A percentile compares a stretch with the other conserved stretches of the same genome.
Conservation (phyloP, 306 rosid genomes). For the Vigna radiata region DNA sequence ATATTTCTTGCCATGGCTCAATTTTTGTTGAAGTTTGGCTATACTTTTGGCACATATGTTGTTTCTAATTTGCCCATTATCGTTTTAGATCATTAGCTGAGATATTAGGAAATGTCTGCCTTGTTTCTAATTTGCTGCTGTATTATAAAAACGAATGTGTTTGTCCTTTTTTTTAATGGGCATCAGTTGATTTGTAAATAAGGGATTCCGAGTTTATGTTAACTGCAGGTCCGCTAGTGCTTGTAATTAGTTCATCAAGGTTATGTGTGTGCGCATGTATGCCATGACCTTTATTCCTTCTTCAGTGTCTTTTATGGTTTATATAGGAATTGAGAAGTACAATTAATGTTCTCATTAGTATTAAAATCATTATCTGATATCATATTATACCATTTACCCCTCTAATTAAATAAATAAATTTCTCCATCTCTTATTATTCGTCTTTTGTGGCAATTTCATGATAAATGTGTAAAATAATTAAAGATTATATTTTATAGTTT, state of each 20-base stretch:
- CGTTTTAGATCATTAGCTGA: conserved; percentile 4
- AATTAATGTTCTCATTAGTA: background rate
- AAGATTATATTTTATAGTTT: background rate
- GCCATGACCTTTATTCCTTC: background rate
- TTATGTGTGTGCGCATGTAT: conserved; percentile 11
- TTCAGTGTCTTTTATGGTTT: background rate
- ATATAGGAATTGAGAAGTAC: background rate
- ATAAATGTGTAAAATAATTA: background rate
- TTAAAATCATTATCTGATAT: background rate
- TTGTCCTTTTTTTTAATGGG: background rate
- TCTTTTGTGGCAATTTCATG: background rate
- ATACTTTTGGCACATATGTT: conserved; percentile 9
- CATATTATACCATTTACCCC: background rate
- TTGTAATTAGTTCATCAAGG: conserved; percentile 25
- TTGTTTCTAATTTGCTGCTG: conserved; percentile 25
- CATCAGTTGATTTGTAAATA: conserved; percentile 9
- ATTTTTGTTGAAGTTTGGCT: conserved; percentile 26
- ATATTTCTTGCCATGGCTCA: conserved; percentile 25
- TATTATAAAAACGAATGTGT: background rate
- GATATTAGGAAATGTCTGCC: conserved; percentile 4
- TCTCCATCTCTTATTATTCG: background rate
- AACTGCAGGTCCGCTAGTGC: conserved; percentile 1
- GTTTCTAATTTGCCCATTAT: background rate
- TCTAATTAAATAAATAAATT: background rate
- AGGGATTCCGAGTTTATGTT: conserved; percentile 14